Evolutionary conservation across 1,139 yeast genomes (phyloP).

Genomic region (Petasospora fabianii): DNA sequence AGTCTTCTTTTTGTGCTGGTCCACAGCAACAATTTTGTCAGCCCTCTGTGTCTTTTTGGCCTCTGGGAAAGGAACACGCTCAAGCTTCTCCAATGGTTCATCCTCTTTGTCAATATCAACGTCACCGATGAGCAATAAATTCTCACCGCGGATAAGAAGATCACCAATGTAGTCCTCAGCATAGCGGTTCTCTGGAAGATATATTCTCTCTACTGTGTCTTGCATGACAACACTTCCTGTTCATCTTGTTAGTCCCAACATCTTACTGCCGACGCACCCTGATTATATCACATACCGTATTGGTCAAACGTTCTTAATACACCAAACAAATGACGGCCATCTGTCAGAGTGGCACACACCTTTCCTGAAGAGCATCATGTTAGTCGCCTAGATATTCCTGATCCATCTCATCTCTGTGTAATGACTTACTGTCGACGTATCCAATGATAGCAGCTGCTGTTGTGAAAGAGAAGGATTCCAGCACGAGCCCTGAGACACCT

Average conservation of each 20-base stretch:
- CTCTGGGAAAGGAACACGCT: conserved; percentile 56
- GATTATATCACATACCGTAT: conserved; percentile 40
- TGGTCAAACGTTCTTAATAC: conserved; percentile 94
- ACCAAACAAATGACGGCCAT: conserved; percentile 86
- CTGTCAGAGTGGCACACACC: conserved; percentile 81
- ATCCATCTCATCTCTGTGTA: neutral
- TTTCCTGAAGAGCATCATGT: conserved; percentile 36
- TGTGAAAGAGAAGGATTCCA: conserved; percentile 77
- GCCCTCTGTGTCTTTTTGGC: conserved; percentile 50
- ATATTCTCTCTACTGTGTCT: conserved; percentile 85
- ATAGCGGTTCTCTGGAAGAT: conserved; percentile 48
- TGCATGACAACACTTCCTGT: conserved; percentile 83
- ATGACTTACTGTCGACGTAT: conserved; percentile 70
- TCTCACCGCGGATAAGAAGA: conserved; percentile 92
- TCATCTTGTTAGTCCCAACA: conserved; percentile 3
- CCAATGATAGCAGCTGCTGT: conserved; percentile 97
- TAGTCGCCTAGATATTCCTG: neutral
- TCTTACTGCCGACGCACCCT: neutral
- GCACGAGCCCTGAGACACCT: conserved; percentile 36
- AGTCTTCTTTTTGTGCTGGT: conserved; percentile 44
- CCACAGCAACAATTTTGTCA: conserved; percentile 35
- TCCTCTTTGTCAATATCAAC: conserved; percentile 88
- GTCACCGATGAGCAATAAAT: conserved; percentile 94
- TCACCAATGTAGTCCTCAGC: conserved; percentile 80
- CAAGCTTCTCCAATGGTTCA: conserved; percentile 53